Percentiles rank a stretch among this genome's conserved stretches.
These are phyloP conservation scores for Rosa chinensis DNA, from an alignment of 306 rosid genomes.

Conservation along the genomic window DNA sequence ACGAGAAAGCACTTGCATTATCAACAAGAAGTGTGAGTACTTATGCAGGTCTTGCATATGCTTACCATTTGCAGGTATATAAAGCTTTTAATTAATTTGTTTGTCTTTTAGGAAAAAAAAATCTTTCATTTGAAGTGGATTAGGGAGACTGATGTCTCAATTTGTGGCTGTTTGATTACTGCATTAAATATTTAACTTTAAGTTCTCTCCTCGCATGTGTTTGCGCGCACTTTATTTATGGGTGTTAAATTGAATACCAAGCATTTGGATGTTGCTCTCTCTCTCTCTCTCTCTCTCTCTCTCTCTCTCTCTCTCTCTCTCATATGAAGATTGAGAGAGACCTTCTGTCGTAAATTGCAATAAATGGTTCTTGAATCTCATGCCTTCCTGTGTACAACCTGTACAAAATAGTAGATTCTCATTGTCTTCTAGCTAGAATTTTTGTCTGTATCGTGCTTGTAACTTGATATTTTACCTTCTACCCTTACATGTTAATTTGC, in stretches of 20 bases:
- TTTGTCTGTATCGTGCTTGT: not conserved
- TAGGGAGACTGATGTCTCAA: not conserved
- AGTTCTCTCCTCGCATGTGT: not conserved
- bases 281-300: not conserved
- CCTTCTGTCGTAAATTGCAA: not conserved
- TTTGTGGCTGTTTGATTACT: not conserved
- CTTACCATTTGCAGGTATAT: slow-evolving; percentile 84
- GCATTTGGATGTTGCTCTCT: not conserved
- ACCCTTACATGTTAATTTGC: not conserved
- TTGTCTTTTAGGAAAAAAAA: not conserved
- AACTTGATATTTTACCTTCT: not conserved
- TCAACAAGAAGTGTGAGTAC: slow-evolving; percentile 86
- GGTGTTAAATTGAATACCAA: not conserved
- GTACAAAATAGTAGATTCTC: not conserved
- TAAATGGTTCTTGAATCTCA: not conserved
- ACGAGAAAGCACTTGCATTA: slow-evolving; percentile 88
- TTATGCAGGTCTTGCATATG: slow-evolving; percentile 96
- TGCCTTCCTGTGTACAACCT: not conserved
- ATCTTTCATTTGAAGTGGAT: not conserved
- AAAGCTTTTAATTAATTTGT: not conserved
- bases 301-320: not conserved
- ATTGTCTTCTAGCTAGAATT: not conserved
- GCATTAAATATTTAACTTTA: not conserved
- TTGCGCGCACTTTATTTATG: not conserved
- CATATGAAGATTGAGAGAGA: not conserved